These are phyloP conservation scores for Dovyalis caffra DNA, from an alignment of 345 rosid species.

Conservation along the genomic window DNA sequence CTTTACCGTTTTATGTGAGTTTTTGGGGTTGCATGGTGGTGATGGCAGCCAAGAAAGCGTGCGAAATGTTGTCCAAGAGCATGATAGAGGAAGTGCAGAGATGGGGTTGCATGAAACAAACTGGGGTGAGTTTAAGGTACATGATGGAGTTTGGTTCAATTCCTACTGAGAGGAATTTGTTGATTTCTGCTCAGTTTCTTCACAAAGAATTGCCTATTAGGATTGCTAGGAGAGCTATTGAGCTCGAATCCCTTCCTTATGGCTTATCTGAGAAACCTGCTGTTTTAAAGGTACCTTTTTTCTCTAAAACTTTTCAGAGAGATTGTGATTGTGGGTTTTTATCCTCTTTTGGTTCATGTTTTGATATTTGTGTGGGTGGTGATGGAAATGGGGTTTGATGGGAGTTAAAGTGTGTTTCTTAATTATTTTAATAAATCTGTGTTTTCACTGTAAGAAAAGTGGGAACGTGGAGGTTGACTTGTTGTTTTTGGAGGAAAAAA, in stretches of 20 bases:
- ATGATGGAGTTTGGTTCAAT: conserved; percentile 86
- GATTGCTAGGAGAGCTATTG: conserved; percentile 77
- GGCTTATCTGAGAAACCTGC: conserved; percentile 83
- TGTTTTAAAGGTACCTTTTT: conserved; percentile 54
- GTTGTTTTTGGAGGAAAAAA: too few relatives aligned
- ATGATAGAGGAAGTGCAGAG: conserved; percentile 66
- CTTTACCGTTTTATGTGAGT: background rate
- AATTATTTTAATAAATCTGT: too few relatives aligned
- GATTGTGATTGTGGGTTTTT: background rate
- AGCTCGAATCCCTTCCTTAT: conserved; percentile 76
- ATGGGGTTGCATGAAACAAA: conserved; percentile 94
- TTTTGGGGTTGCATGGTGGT: background rate
- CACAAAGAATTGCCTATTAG: conserved; percentile 88
- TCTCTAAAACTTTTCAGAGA: background rate
- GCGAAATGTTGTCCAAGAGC: conserved; percentile 53
- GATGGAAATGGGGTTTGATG: background rate
- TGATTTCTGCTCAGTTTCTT: conserved; percentile 82
- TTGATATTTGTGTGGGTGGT: background rate
- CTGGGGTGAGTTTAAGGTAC: conserved; percentile 81
- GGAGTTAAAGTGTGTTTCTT: background rate
- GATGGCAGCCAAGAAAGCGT: conserved; percentile 78
- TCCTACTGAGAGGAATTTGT: conserved; percentile 59
- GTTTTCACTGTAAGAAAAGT: too few relatives aligned
- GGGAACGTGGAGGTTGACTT: too few relatives aligned
- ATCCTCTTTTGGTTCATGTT: background rate